Evolutionary conservation across 2,329 filamentous ascomycete species (phyloP).

Genomic region (Aspergillus alliaceus): DNA sequence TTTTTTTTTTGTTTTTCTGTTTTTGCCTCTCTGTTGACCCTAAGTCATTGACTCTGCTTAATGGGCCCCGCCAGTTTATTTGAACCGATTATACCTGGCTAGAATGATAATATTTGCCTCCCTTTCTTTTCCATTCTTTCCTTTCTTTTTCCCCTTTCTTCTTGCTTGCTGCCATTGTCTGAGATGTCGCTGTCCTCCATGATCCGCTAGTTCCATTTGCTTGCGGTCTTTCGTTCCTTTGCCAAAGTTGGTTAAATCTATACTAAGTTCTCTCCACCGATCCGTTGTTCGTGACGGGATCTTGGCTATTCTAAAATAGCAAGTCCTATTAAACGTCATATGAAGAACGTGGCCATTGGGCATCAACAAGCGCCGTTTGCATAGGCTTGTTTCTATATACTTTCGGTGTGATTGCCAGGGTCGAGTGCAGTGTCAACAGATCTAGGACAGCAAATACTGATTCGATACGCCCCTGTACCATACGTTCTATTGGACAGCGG

Average conservation of each 20-base stretch:
- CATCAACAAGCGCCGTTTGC: constrained; percentile 20
- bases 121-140: not conserved
- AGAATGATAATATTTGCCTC: constrained; percentile 16
- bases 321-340: constrained; percentile 9
- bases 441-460: constrained; percentile 25
- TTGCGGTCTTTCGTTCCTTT: constrained; percentile 8
- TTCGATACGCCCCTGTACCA: constrained; percentile 20
- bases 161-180: constrained; percentile 11
- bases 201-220: constrained; percentile 13
- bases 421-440: constrained; percentile 20
- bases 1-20: constrained; percentile 10
- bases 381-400: constrained; percentile 18
- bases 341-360: constrained; percentile 25
- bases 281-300: not conserved
- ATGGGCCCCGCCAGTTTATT: constrained; percentile 34
- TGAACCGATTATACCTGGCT: constrained; percentile 29
- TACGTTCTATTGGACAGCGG: constrained; percentile 20
- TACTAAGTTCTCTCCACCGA: constrained; percentile 9
- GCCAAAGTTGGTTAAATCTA: constrained; percentile 8
- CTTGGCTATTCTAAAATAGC: constrained; percentile 12
- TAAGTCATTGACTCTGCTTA: constrained; percentile 14
- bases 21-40: constrained; percentile 7
- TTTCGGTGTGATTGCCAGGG: constrained; percentile 18
- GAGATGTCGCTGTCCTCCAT: constrained; percentile 11
- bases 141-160: constrained; percentile 12